These are phyloP conservation scores for Mortierella sp. DNA, from an alignment of 371 early-diverging fungal species.

Conservation along the genomic window DNA sequence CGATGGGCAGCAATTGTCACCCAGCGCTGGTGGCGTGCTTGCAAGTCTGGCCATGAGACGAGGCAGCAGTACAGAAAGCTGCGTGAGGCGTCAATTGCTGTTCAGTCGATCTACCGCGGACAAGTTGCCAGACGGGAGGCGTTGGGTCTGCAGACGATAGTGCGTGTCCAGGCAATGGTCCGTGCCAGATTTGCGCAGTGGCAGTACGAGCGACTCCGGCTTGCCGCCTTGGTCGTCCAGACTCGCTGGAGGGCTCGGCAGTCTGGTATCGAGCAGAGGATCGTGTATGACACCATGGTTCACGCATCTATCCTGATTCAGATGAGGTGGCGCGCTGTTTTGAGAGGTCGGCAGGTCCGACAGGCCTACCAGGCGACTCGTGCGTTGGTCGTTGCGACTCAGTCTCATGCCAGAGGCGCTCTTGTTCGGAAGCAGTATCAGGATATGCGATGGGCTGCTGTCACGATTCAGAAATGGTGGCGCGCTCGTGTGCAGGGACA, in stretches of 20 bases:
- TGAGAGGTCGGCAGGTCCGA: conserved; percentile 27
- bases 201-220: conserved; percentile 28
- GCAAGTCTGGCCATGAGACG: conserved; percentile 17
- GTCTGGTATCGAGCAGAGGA: conserved; percentile 20
- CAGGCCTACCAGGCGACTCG: conserved; percentile 19
- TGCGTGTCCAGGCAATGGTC: conserved; percentile 34
- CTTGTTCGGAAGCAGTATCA: conserved; percentile 20
- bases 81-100: conserved; percentile 21
- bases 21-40: conserved; percentile 48
- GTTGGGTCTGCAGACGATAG: conserved; percentile 24
- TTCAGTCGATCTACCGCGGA: conserved; percentile 48
- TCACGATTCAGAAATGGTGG: conserved; percentile 30
- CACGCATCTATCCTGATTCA: conserved; percentile 40
- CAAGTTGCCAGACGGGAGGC: conserved; percentile 23
- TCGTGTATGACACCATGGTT: conserved; percentile 15
- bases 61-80: conserved; percentile 16
- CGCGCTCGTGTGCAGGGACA: conserved; percentile 24
- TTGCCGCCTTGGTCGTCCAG: conserved; percentile 39
- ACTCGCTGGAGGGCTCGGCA: conserved; percentile 44
- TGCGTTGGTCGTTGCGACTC: conserved; percentile 21
- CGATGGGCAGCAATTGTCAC: conserved; percentile 38
- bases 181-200: conserved; percentile 39
- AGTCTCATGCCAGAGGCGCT: conserved; percentile 36
- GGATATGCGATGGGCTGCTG: conserved; percentile 33
- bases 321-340: conserved; percentile 40